These are phyloP conservation scores for Fusarium sp. DNA, from an alignment of 2,329 filamentous ascomycete genomes.

Conservation along the genomic window DNA sequence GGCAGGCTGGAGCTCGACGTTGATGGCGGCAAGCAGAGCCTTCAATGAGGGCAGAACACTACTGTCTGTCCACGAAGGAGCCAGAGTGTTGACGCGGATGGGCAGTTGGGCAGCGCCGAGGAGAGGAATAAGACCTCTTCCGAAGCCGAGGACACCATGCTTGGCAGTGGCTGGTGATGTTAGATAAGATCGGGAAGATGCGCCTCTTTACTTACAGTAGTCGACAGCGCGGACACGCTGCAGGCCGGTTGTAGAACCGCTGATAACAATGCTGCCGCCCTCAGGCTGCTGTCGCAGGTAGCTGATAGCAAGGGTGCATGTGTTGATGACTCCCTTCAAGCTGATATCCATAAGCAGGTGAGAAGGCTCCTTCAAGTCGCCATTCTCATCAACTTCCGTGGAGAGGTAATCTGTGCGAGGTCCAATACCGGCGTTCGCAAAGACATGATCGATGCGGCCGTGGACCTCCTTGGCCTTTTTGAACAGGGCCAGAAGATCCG, in stretches of 20 bases:
- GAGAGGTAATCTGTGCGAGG: conserved; percentile 62
- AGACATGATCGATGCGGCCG: conserved; percentile 82
- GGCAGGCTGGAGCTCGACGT: conserved; percentile 59
- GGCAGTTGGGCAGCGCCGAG: conserved; percentile 55
- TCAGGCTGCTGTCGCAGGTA: conserved; percentile 62
- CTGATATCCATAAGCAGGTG: conserved; percentile 62
- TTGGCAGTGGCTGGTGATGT: conserved; percentile 61
- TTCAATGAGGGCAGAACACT: conserved; percentile 59
- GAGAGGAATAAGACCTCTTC: conserved; percentile 60
- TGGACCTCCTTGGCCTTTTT: conserved; percentile 68
- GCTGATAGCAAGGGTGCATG: conserved; percentile 61
- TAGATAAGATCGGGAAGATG: not conserved
- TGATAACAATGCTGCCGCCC: conserved; percentile 68
- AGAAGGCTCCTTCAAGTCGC: conserved; percentile 62
- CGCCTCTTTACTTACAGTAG: conserved; percentile 56
- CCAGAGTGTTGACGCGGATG: conserved; percentile 68
- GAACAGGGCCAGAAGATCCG: conserved; percentile 64
- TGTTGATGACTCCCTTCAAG: conserved; percentile 64
- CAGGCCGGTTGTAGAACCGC: conserved; percentile 63
- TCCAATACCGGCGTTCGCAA: conserved; percentile 73
- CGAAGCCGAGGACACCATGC: conserved; percentile 67
- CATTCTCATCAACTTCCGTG: conserved; percentile 62
- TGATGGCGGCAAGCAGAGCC: conserved; percentile 54
- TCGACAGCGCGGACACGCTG: conserved; percentile 65
- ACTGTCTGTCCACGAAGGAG: conserved; percentile 68